Base-by-base conservation (phyloP, 495 filamentous ascomycete genomes). In the Neurospora sp. region DNA sequence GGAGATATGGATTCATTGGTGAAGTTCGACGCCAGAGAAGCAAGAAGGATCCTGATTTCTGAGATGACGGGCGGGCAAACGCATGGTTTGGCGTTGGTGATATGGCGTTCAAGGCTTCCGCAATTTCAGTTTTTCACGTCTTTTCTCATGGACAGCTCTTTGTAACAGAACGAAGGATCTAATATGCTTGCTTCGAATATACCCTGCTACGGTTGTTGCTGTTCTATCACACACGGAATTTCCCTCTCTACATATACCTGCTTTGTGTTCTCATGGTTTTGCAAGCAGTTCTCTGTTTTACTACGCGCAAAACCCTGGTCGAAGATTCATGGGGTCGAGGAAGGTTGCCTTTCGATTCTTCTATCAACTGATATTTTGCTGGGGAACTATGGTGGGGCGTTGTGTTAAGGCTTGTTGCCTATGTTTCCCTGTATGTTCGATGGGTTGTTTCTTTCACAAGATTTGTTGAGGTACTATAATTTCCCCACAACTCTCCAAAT, bases 31-130 rank as follows among this genome's bases (percentile, higher is more conserved):
- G 53, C 14, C 22, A 2, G 7, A 16, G 40, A 69, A 4, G 22
- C 48, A 12, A 71, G 11, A 38, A 40, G 9, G 79, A 81, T 59
- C 79, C 79, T 18, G 79, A 81, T 69, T 2, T 70, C 16, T 80
- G 69, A 76, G 37, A 22, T 6, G n/a, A 4, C 38, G 22, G 35
- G 11, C 11, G 14, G 53, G 27, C 12, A 37, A 65, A 65, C 12
- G 3, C 53, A 35, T 37, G 53, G 27, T 65, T 35, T 65, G 27
- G 27, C 53, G 53, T 61, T 35, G 22, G 14, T 35, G 53, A 7
- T 35, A 18, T 65, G 31, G 53, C 14, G 14, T 35, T 16, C 27
- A 27, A 16, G 14, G 12, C 14, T 65, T 65, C 3, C 12, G 12
- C 53, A 37, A 37, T 65, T 0, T 27, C 12, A 65, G 7, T 4